Conservation (phyloP, 129 eudicot species). For the Flaveria trinervia region DNA sequence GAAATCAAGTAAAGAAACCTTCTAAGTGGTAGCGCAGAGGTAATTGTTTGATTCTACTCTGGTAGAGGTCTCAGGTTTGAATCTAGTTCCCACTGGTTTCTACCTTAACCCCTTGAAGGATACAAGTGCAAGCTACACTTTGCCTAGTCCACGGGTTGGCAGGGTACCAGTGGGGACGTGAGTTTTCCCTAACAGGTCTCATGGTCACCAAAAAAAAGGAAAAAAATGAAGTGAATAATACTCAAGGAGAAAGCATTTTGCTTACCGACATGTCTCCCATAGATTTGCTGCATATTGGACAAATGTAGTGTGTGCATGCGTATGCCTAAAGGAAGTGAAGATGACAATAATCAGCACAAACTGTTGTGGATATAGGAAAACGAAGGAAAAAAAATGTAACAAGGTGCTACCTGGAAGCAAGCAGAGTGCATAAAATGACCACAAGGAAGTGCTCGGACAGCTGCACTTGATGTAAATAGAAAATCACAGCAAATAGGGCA, state of each 20-base stretch:
- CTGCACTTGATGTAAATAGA: constrained; percentile 87
- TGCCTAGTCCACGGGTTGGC: background rate
- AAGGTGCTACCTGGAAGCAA: constrained; percentile 79
- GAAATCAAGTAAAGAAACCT: background rate
- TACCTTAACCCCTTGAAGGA: background rate
- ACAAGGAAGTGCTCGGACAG: constrained; percentile 92
- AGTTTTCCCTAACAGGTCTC: background rate
- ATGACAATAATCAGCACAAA: constrained; percentile 22
- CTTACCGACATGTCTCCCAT: constrained; percentile 99
- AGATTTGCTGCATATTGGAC: constrained; percentile 98
- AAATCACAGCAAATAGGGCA: constrained; percentile 99
- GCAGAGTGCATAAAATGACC: constrained; percentile 99
- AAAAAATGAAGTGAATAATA: background rate
- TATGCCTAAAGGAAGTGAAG: constrained; percentile 56
- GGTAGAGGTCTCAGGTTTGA: background rate
- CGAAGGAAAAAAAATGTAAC: background rate
- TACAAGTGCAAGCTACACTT: background rate
- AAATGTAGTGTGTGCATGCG: constrained; percentile 81
- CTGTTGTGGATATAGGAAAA: background rate
- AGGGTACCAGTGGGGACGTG: too few species aligned
- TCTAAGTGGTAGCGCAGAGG: background rate
- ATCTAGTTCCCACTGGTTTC: background rate
- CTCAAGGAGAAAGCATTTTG: constrained; percentile 17
- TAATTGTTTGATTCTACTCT: background rate
- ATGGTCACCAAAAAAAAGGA: background rate